Evolutionary conservation across 345 rosid genomes (phyloP).

Genomic region (Populus euphratica): DNA sequence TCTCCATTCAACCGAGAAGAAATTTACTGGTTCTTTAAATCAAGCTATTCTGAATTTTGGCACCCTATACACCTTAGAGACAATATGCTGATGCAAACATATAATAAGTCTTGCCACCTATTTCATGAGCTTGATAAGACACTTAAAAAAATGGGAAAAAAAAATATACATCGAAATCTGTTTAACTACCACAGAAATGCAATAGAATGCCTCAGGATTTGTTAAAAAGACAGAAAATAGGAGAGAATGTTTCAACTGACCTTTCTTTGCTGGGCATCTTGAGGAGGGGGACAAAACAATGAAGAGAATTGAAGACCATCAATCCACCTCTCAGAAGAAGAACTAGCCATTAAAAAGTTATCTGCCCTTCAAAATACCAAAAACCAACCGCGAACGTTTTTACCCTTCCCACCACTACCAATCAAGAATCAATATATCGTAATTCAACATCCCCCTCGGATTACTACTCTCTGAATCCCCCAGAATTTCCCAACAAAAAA

Average conservation of each 20-base stretch:
- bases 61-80: background rate
- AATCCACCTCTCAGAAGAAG: slow-evolving; percentile 86
- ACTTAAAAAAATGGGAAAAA: background rate
- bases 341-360: slow-evolving; percentile 48
- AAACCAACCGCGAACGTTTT: background rate
- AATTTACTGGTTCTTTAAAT: background rate
- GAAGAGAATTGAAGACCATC: slow-evolving; percentile 89
- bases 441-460: slow-evolving; percentile 40
- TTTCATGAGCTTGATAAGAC: background rate
- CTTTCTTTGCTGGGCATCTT: slow-evolving; percentile 71
- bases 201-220: background rate
- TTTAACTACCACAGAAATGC: background rate
- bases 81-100: background rate
- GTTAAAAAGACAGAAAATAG: background rate
- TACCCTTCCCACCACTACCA: slow-evolving; percentile 28
- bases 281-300: slow-evolving; percentile 83
- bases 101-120: background rate
- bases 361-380: background rate
- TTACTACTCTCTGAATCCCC: slow-evolving; percentile 2
- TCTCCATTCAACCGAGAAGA: background rate
- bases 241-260: slow-evolving; percentile 19
- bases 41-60: background rate
- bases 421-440: slow-evolving; percentile 47
- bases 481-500: slow-evolving; percentile 4
- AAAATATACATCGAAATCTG: background rate